Percentiles rank a stretch among this genome's conserved stretches.
Evolutionary conservation across 805 yeast species (phyloP).

Genomic region (Yarrowia hollandica): DNA sequence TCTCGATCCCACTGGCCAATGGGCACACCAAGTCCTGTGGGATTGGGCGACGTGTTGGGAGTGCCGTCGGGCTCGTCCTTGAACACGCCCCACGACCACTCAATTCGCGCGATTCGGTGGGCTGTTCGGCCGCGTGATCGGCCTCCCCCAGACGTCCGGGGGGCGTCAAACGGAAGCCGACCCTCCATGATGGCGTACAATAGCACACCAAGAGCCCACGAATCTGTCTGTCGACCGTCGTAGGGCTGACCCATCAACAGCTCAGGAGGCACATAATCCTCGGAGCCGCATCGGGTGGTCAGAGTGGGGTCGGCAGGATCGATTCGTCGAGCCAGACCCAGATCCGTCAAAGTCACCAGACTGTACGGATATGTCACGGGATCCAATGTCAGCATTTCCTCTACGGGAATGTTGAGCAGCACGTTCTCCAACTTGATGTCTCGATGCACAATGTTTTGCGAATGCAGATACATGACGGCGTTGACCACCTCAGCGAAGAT

Average conservation of each 20-base stretch:
- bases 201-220: conserved; percentile 96
- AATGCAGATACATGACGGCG: conserved; percentile 74
- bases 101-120: conserved; percentile 87
- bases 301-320: conserved; percentile 61
- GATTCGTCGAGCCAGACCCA: conserved; percentile 79
- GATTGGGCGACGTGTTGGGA: conserved; percentile 16
- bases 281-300: conserved; percentile 92
- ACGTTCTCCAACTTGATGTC: conserved; percentile 90
- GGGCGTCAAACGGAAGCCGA: conserved; percentile 87
- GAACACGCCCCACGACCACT: conserved; percentile 79
- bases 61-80: conserved; percentile 35
- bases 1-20: conserved; percentile 32
- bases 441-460: conserved; percentile 71
- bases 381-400: conserved; percentile 39
- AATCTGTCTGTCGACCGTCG: conserved; percentile 86
- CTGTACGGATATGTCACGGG: conserved; percentile 38
- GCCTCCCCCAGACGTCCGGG: conserved; percentile 47
- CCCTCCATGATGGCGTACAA: conserved; percentile 81
- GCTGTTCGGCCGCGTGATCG: conserved; percentile 59
- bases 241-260: conserved; percentile 84
- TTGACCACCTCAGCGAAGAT: conserved; percentile 68
- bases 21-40: conserved; percentile 28
- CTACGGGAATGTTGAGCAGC: conserved; percentile 46
- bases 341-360: conserved; percentile 71
- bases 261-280: conserved; percentile 95